Base-by-base conservation (phyloP, 345 rosid genomes). In the Euclidium syriacum region DNA sequence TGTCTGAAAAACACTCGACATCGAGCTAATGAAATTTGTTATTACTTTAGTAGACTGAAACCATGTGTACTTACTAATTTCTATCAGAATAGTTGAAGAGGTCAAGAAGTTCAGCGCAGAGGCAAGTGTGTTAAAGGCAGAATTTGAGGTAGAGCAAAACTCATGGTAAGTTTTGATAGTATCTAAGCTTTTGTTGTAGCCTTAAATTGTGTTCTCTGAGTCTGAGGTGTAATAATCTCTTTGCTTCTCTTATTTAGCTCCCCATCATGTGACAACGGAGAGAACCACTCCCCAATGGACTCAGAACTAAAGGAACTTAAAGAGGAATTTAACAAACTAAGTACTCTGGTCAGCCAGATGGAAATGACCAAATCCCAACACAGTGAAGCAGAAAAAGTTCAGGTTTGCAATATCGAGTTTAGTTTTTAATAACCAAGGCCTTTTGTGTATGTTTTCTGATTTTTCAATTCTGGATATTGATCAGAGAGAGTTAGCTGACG, bases 41-140 rank as follows among this genome's bases (percentile, higher is more conserved):
- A 30, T 40, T 52, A 43, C 32, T 52, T 44, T 11, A 17, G 20
- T 7, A 16, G 16, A 16, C 52, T 33, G 36, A 36, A 62, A 39
- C 40, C 10, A 14, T 64, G 35, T 22, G 10, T 43, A 34, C 15
- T 40, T 42, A 6, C 40, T 41, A 11, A n/a, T 23, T 41, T 23
- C 67, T 33, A 73, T 65, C 71, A 87, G 95, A 80, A 82, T 90
- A 76, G 75, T 80, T 48, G 85, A 78, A 47, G 96, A 87, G 76
- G 48, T 85, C 10, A 70, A 80, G 36, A 80, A 52, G 29, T 73
- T 85, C 53, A 81, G 83, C 77, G 70, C 80, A 73, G 95, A 87
- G 74, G 70, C 85, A 22, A 71, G 75, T 73, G 64, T 62, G 60
- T 81, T 81, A 23, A 85, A 73, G 75, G 77, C 79, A 60, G 86